Base-by-base conservation (phyloP, 495 filamentous ascomycete species). In the Cudoniella acicularis region DNA sequence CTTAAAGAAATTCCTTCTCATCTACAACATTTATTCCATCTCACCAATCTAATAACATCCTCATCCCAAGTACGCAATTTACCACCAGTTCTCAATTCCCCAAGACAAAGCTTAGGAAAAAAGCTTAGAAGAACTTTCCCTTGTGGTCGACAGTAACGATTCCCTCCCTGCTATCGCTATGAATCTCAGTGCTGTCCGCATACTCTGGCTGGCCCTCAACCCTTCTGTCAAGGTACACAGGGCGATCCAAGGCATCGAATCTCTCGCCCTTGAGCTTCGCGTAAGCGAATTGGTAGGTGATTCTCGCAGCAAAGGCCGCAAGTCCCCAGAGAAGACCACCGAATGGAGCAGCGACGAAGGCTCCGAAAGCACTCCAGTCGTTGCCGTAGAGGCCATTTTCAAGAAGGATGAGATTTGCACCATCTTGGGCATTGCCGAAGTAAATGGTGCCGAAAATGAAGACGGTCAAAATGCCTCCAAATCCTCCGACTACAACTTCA, bases 341-440 rank as follows among this genome's bases (percentile, higher is more conserved):
- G 16, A 90, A 62, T 1, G 88, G 88, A 3, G 86, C 86, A n/a
- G 84, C 87, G 10, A 90, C 77, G 54, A 91, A 91, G n/a, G 87
- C 87, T 50, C 88, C 88, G 65, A 91, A 91, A 6, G 78, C 85
- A 59, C 82, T 84, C 88, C 88, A 91, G 64, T 89, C 88, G 42
- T 81, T 75, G 0, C 74, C 81, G 68, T 88, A 91, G 13, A 91
- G 73, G 0, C 88, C 87, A 53, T 82, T 71, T 61, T 88, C 74
- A n/a, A 91, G 70, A 18, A 91, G 72, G 56, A 91, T 77, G 20
- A 91, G 77, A 59, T 86, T 76, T 10, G 77, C 86, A 6, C 84
- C 88, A 25, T 76, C 59, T n/a, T 79, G 67, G 3, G 85, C 83
- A 63, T 83, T 79, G 21, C 83, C 86, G 63, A 81, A 80, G 72